Evolutionary conservation across 2,329 filamentous ascomycete species (phyloP).

Genomic region (Sporothrix brasiliensis): DNA sequence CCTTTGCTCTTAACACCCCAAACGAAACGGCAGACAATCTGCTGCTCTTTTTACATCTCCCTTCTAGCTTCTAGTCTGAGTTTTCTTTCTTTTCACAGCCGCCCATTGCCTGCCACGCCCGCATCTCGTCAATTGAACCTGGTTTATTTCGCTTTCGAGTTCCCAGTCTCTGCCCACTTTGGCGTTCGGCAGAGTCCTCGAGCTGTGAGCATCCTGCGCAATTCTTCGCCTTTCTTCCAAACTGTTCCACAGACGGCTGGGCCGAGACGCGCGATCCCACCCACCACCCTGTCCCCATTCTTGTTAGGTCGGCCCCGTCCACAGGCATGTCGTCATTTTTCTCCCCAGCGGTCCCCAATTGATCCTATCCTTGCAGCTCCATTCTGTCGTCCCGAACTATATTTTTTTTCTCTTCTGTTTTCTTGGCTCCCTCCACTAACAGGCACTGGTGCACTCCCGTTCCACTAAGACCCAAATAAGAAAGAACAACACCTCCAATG

Average conservation of each 20-base stretch:
- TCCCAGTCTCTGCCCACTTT: background rate
- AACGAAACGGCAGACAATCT: background rate
- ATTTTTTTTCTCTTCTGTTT: background rate
- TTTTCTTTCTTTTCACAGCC: background rate
- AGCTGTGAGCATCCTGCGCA: too few species aligned
- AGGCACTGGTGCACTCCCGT: slow-evolving; percentile 9
- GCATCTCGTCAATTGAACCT: background rate
- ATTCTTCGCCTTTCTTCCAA: background rate
- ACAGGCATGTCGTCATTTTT: slow-evolving; percentile 14
- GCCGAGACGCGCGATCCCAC: too few species aligned
- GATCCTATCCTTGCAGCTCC: background rate
- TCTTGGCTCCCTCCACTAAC: slow-evolving; percentile 9
- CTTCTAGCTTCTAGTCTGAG: too few species aligned
- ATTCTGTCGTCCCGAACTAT: background rate
- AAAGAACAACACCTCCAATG: background rate
- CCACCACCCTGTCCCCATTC: background rate
- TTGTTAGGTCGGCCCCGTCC: background rate
- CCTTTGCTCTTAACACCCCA: background rate
- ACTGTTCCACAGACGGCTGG: background rate
- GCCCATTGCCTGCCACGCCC: background rate
- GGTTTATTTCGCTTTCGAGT: background rate
- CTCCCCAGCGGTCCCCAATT: background rate
- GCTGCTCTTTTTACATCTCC: too few species aligned
- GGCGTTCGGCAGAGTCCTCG: too few species aligned
- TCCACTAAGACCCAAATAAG: background rate